Percentiles rank a stretch among this genome's conserved stretches.
phyloP scores from a whole-genome alignment of 1,139 yeast species.

The Nakaseomyces delphensis region DNA sequence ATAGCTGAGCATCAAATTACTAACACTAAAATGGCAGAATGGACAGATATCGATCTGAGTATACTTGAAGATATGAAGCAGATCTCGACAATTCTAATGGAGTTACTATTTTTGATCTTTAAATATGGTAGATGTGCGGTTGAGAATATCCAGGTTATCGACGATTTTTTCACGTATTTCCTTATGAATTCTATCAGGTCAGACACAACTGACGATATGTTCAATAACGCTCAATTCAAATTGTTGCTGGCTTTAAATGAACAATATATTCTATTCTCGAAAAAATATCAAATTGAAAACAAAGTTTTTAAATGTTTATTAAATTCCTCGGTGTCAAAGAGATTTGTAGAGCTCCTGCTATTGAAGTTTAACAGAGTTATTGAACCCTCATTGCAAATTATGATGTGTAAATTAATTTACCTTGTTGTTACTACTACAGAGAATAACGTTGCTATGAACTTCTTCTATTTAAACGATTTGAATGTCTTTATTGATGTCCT shows the following conservation, averaged over 20 bases:
- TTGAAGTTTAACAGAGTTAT: conserved; percentile 65
- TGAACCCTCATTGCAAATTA: conserved; percentile 62
- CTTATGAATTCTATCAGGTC: conserved; percentile 36
- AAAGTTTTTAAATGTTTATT: conserved; percentile 43
- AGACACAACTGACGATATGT: conserved; percentile 49
- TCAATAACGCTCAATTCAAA: conserved; percentile 65
- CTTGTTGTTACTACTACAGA: conserved; percentile 63
- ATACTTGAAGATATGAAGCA: conserved; percentile 32
- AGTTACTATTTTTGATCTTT: conserved; percentile 46
- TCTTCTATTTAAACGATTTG: conserved; percentile 75
- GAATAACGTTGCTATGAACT: conserved; percentile 45
- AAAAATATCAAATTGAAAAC: conserved; percentile 36
- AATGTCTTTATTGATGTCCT: conserved; percentile 81
- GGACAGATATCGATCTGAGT: conserved; percentile 27
- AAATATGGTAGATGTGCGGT: conserved; percentile 39
- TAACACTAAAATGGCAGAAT: conserved; percentile 19
- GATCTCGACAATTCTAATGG: conserved; percentile 40
- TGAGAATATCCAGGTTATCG: conserved; percentile 41
- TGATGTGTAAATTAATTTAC: conserved; percentile 71
- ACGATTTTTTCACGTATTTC: conserved; percentile 44
- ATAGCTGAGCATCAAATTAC: conserved; percentile 13
- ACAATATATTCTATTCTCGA: conserved; percentile 64
- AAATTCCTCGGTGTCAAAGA: conserved; percentile 34
- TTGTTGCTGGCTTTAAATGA: conserved; percentile 71
- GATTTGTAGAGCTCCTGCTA: conserved; percentile 47